These are phyloP conservation scores for Lachancea meyersii DNA, from an alignment of 805 yeast species.

Conservation along the genomic window DNA sequence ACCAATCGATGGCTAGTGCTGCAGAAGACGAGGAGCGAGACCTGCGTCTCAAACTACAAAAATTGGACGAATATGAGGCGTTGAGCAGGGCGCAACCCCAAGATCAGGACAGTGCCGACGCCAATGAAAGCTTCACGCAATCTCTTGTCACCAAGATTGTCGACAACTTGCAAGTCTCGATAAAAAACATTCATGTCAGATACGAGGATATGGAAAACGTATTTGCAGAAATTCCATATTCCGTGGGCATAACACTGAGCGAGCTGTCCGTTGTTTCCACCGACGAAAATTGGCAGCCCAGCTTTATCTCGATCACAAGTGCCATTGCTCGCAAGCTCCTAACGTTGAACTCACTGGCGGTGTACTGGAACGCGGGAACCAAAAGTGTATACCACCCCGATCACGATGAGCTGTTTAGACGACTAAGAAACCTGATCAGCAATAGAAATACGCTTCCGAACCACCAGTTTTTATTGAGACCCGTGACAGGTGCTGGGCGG, in stretches of 20 bases:
- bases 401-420: slow-evolving; percentile 42
- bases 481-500: slow-evolving; percentile 85
- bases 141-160: slow-evolving; percentile 81
- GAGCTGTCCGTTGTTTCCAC: slow-evolving; percentile 92
- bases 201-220: slow-evolving; percentile 73
- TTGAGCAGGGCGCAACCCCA: slow-evolving; percentile 39
- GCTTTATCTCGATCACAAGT: slow-evolving; percentile 68
- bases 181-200: slow-evolving; percentile 83
- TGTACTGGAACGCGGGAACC: slow-evolving; percentile 78
- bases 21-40: slow-evolving; percentile 54
- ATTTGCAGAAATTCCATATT: slow-evolving; percentile 68
- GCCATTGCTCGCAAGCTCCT: slow-evolving; percentile 67
- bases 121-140: slow-evolving; percentile 80
- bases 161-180: slow-evolving; percentile 86
- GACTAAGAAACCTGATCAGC: slow-evolving; percentile 42
- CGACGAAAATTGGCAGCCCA: slow-evolving; percentile 76
- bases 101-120: slow-evolving; percentile 36
- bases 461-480: slow-evolving; percentile 62
- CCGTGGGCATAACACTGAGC: slow-evolving; percentile 74
- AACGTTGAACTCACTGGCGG: slow-evolving; percentile 64
- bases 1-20: slow-evolving; percentile 51
- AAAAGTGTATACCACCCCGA: slow-evolving; percentile 43
- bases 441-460: slow-evolving; percentile 29
- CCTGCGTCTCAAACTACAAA: slow-evolving; percentile 58
- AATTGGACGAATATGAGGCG: slow-evolving; percentile 58